Evolutionary conservation across 208 protist genomes (phyloP), one percentile per base, ranked within the genome.

Genomic region (Leishmania lainsoni): DNA sequence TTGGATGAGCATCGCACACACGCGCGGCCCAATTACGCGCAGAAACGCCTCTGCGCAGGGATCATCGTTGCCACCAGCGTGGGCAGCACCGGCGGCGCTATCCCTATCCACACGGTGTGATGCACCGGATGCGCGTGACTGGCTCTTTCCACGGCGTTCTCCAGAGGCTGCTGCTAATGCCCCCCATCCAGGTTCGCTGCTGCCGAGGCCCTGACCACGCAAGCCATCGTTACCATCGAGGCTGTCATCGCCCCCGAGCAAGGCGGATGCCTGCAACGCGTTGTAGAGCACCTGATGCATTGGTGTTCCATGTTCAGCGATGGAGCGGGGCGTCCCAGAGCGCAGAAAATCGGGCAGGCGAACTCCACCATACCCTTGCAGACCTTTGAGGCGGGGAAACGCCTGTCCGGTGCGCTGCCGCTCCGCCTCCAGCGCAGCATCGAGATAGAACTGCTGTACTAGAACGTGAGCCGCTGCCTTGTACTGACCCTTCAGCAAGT

Each of bases 381-480:
- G 76, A 9, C 77, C 72, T 16, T 79, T 81, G 76, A 92, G 84
- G 51, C 87, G 89, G 32, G 86, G 78, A 54, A 91, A 90, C 9
- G 85, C 82, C 17, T 86, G 78, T 20, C 92, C 91, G 20, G 81
- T 91, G 45, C 89, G 91, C 76, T 79, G 79, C 65, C 86, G 87
- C 81, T 97, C 91, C 20, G 92, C 89, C 51, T 86, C 83, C 70
- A 95, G 26, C 29, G 93, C 91, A 2, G 91, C 86, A 81, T 97
- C 92, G 68, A 97, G 78, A 72, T 93, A 91, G 83, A 94, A 97
- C 76, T 97, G 94, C 87, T 97, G 94, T 52, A 97, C 94, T 69
- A 97, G 87, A 71, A 97, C 86, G 83, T 91, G 88, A 29, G 94
- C 94, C 4, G 94, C 94, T 2, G 93, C 94, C 42, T 86, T 89